These are phyloP conservation scores for Lachancea meyersii DNA, from an alignment of 805 yeast species.

Conservation along the genomic window DNA sequence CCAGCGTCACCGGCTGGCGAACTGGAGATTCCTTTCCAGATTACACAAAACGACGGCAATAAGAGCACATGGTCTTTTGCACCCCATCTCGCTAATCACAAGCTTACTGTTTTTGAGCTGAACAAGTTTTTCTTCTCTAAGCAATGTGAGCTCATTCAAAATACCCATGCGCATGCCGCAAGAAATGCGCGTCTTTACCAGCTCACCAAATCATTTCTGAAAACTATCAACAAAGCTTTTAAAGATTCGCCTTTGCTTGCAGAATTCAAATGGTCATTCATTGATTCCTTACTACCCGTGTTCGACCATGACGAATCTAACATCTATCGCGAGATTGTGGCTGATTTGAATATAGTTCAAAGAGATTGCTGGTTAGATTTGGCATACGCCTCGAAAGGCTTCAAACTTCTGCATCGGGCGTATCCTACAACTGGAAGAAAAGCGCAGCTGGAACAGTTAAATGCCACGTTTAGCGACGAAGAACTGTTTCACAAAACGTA, in stretches of 20 bases:
- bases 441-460: slow-evolving; percentile 12
- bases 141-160: slow-evolving; percentile 17
- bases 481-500: slow-evolving; percentile 34
- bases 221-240: slow-evolving; percentile 8
- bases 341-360: slow-evolving; percentile 36
- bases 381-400: slow-evolving; percentile 15
- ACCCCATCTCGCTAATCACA: slow-evolving; percentile 12
- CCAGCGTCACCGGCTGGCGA: slow-evolving; percentile 16
- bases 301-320: slow-evolving; percentile 4
- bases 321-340: slow-evolving; percentile 29
- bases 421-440: slow-evolving; percentile 6
- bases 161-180: slow-evolving; percentile 10
- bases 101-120: slow-evolving; percentile 17
- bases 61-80: slow-evolving; percentile 2
- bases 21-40: slow-evolving; percentile 20
- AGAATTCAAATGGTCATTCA: slow-evolving; percentile 21
- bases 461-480: slow-evolving; percentile 17
- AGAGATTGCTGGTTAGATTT: slow-evolving; percentile 36
- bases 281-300: slow-evolving; percentile 15
- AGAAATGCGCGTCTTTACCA: slow-evolving; percentile 13
- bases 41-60: slow-evolving; percentile 1
- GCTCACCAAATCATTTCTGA: slow-evolving; percentile 9
- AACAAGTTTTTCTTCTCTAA: slow-evolving; percentile 22
- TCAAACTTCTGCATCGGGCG: slow-evolving; percentile 12
- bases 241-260: slow-evolving; percentile 12